Evolutionary conservation across 108 stramenopile genomes (phyloP).

Genomic region (Nannochloropsis salina): DNA sequence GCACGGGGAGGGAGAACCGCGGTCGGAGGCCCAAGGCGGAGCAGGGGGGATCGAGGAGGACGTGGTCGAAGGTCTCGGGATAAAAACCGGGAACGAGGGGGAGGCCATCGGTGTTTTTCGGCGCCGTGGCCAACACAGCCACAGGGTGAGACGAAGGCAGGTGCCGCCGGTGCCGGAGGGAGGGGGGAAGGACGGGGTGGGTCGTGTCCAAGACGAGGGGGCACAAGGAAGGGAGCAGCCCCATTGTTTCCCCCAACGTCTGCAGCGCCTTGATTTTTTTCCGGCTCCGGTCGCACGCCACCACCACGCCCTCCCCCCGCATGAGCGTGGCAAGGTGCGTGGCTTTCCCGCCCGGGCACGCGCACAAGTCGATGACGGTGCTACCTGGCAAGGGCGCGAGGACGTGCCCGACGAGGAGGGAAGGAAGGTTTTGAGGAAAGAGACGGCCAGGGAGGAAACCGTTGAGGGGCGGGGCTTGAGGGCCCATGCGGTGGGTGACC

Average conservation of each 20-base stretch:
- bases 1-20: slow-evolving; percentile 54
- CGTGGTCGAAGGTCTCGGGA: slow-evolving; percentile 65
- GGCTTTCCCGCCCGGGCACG: slow-evolving; percentile 20
- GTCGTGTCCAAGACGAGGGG: not conserved
- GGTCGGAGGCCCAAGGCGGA: slow-evolving; percentile 67
- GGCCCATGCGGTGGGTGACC: slow-evolving; percentile 60
- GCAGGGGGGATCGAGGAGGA: slow-evolving; percentile 71
- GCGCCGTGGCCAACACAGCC: not conserved
- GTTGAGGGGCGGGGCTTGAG: slow-evolving; percentile 58
- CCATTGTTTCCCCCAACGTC: slow-evolving; percentile 19
- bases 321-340: slow-evolving; percentile 53
- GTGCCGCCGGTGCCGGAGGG: slow-evolving; percentile 26
- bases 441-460: slow-evolving; percentile 54
- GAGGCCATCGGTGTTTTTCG: slow-evolving; percentile 43
- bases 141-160: not conserved
- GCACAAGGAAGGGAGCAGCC: not conserved
- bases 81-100: slow-evolving; percentile 56
- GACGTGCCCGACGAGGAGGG: slow-evolving; percentile 43
- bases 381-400: not conserved
- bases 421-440: slow-evolving; percentile 68
- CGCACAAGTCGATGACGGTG: slow-evolving; percentile 1
- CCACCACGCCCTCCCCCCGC: slow-evolving; percentile 62
- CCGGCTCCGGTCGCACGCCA: slow-evolving; percentile 25
- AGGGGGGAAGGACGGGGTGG: slow-evolving; percentile 52
- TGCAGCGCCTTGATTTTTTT: slow-evolving; percentile 32